Conservation (phyloP, 2,329 filamentous ascomycete species). For the Calonectria crousiana region DNA sequence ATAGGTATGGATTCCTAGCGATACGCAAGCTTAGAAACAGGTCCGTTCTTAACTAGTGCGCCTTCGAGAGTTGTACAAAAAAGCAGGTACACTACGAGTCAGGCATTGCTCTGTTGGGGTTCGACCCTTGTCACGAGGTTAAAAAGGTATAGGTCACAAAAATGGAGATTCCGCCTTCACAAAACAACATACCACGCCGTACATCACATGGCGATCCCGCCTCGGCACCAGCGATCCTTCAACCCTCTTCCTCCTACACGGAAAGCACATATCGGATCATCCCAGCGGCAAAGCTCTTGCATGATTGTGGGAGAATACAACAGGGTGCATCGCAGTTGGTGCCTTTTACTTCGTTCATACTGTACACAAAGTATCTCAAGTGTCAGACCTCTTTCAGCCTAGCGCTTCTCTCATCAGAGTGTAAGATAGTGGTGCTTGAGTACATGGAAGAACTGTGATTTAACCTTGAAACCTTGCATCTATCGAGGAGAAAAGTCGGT, state of each 20-base stretch:
- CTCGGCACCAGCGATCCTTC: too few species aligned
- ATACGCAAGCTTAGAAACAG: not conserved
- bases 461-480: not conserved
- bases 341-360: too few species aligned
- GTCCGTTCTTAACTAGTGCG: not conserved
- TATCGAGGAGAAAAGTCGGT: not conserved
- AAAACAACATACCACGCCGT: not conserved
- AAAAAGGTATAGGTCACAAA: not conserved
- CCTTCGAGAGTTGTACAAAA: not conserved
- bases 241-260: too few species aligned
- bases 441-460: not conserved
- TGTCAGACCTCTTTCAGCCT: not conserved
- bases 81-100: not conserved
- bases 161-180: not conserved
- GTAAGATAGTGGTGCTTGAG: not conserved
- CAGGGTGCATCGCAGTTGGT: too few species aligned
- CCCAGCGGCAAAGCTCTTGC: too few species aligned
- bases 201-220: too few species aligned
- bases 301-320: too few species aligned
- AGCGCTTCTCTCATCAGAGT: too few species aligned
- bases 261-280: too few species aligned
- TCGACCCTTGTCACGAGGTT: not conserved
- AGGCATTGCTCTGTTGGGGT: not conserved
- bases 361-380: not conserved
- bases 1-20: not conserved